phyloP scores from a whole-genome alignment of 768 basidiomycete species.

The Tulasnella sp. region DNA sequence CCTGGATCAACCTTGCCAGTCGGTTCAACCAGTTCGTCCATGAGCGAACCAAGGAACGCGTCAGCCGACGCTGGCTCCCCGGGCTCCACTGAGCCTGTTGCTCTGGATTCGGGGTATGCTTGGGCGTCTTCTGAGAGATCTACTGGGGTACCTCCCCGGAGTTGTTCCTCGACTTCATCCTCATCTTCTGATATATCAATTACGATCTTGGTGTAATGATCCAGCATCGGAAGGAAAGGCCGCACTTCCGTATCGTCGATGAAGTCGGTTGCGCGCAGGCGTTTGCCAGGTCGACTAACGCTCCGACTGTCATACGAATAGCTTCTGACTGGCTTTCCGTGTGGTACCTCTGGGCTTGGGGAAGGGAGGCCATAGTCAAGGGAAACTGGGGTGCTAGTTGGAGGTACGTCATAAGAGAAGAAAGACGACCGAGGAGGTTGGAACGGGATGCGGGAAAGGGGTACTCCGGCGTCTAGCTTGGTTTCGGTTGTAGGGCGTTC shows the following conservation, averaged over 20 bases:
- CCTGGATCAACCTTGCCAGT: neutral
- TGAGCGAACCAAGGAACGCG: constrained; percentile 25
- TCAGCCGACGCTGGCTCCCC: constrained; percentile 9
- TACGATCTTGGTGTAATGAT: neutral
- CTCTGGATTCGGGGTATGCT: neutral
- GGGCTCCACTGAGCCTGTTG: neutral
- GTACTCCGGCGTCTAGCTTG: neutral
- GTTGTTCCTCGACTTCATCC: constrained; percentile 13
- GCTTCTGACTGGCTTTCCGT: neutral
- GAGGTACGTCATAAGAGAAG: neutral
- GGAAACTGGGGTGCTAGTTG: neutral
- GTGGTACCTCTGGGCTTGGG: neutral
- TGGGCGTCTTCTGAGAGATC: neutral
- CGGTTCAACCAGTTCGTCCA: constrained; percentile 23
- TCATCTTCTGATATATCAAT: constrained; percentile 33
- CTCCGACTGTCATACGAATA: constrained; percentile 6
- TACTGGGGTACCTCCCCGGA: neutral
- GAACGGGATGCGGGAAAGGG: neutral
- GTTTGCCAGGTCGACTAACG: neutral
- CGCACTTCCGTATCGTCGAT: constrained; percentile 15
- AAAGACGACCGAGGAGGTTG: neutral
- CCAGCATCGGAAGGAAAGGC: constrained; percentile 11
- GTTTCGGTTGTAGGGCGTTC: neutral
- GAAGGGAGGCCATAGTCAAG: constrained; percentile 7
- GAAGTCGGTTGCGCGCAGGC: constrained; percentile 32